These are phyloP conservation scores for Blastocystis sp. DNA, from an alignment of 352 stramenopile genomes.

Conservation along the genomic window DNA sequence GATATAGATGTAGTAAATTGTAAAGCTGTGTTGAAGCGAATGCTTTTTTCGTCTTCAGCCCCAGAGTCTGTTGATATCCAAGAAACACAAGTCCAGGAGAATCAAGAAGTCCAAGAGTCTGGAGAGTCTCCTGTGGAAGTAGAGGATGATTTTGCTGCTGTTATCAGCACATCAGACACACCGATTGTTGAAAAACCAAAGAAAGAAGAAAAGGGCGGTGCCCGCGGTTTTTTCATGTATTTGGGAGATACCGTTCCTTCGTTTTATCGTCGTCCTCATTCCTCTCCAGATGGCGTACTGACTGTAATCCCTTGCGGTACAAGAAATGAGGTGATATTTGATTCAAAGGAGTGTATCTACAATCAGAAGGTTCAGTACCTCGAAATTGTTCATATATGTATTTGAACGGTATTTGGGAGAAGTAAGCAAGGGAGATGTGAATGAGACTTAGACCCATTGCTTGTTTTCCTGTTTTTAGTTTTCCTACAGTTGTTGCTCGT, in stretches of 20 bases:
- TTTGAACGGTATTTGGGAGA: conserved; percentile 54
- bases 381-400: conserved; percentile 49
- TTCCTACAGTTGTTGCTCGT: conserved; percentile 16
- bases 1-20: conserved; percentile 3
- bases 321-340: not conserved
- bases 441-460: not conserved
- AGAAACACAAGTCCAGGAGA: not conserved
- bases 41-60: not conserved
- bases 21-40: not conserved
- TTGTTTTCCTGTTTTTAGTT: conserved; percentile 24
- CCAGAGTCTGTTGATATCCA: not conserved
- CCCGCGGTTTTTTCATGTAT: conserved; percentile 49
- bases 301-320: conserved; percentile 52
- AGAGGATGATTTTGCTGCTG: not conserved
- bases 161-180: not conserved
- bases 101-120: not conserved
- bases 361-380: not conserved
- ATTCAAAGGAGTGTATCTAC: not conserved
- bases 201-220: not conserved
- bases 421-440: not conserved
- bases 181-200: not conserved
- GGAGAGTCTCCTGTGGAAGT: not conserved
- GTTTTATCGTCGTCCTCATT: conserved; percentile 45
- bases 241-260: conserved; percentile 50
- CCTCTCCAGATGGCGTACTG: conserved; percentile 10